Conservation (phyloP, 2,329 filamentous ascomycete genomes). For the Cytospora piceicola region DNA sequence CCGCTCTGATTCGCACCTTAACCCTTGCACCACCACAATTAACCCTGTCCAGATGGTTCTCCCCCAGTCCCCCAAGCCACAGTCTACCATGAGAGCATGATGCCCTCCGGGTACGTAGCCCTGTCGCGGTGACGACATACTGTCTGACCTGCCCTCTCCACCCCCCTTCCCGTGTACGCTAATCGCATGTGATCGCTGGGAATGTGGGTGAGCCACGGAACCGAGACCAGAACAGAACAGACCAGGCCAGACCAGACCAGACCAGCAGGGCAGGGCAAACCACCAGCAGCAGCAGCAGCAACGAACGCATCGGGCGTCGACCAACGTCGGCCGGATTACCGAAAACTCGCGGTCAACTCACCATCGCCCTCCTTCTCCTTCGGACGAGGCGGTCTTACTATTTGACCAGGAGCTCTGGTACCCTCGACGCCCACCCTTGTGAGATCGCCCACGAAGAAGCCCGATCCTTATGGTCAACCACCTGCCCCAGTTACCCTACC, state of each 20-base stretch:
- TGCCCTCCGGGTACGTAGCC: background rate
- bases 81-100: too few species aligned
- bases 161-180: background rate
- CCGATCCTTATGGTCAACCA: too few species aligned
- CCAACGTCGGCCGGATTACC: background rate
- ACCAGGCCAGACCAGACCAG: too few species aligned
- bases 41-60: background rate
- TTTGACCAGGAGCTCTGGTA: too few species aligned
- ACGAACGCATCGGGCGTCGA: background rate
- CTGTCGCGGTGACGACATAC: conserved; percentile 5
- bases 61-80: conserved; percentile 14
- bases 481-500: too few species aligned
- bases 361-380: too few species aligned
- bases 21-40: background rate
- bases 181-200: background rate
- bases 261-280: too few species aligned
- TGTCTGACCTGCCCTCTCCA: conserved; percentile 30
- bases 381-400: too few species aligned
- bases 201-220: background rate
- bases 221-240: too few species aligned
- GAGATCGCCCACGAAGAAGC: too few species aligned
- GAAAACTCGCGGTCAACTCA: background rate
- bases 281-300: background rate
- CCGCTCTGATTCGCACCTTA: conserved; percentile 5
- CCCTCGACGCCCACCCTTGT: too few species aligned